Base-by-base conservation (phyloP, 306 rosid genomes). In the Senna tora region DNA sequence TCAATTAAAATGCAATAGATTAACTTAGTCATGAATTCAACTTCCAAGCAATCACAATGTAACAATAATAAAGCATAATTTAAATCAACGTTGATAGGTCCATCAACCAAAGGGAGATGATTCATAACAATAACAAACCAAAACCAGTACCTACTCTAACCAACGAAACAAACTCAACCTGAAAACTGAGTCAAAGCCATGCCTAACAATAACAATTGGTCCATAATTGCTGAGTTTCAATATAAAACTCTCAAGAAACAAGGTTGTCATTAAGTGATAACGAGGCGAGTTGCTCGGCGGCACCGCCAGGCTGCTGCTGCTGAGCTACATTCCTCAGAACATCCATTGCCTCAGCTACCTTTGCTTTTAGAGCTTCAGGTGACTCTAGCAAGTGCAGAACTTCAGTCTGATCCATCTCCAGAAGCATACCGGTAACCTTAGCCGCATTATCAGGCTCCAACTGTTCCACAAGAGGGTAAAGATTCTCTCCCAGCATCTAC, bases 341-440 rank as follows among this genome's bases (percentile, higher is more conserved):
- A 6, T 95, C 97, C 87, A 95, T 89, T 9, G 99, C 99, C 84
- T 95, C 99, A 0, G 97, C 96, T 33, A 95, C 99, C 90, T 95
- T 95, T 0, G 96, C 91, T 59, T 89, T 91, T 84, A 95, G 84
- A 71, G 99, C 99, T 45, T 95, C 99, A 0, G 99, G 99, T 9
- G 99, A 95, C 87, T 95, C 99, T 0, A 95, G 99, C 84, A 95
- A 80, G 81, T 95, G 99, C 79, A 95, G 70, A 68, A 95, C 99
- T 81, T 95, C 99, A 43, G 99, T 82, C 78, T 95, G 99, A 82
- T 95, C 99, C 99, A 95, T 95, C 89, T 95, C 99, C 78, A 95
- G 82, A 69, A 95, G 99, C 99, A 95, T 95, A 67, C 99, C 99
- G 1, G 99, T 95, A 28, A 95, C 99, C 82, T 95, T 95, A 5